Base-by-base conservation (phyloP, 805 yeast species). In the Hermanozyma aechmeae region DNA sequence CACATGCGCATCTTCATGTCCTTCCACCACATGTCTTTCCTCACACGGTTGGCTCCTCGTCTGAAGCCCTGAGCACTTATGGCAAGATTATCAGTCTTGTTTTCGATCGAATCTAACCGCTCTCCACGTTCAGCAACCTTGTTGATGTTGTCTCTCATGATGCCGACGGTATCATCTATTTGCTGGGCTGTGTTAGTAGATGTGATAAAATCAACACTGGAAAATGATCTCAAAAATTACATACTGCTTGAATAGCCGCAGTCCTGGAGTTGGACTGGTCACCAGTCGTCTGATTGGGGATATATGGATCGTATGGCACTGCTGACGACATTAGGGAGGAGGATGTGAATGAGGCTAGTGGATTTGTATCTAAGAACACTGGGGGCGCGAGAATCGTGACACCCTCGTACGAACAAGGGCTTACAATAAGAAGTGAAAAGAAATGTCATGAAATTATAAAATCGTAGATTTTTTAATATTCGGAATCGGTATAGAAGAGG, bases 11-110 rank as follows among this genome's bases (percentile, higher is more conserved):
- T 81, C 66, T 92, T 92, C 74, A 92, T 71, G 56, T 89, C 95
- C 59, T 92, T 89, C 82, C 94, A 83, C 97, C 97, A 89, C 96
- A 89, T 89, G 52, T 87, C 94, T 58, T 87, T 89, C 61, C 98
- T 82, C 27, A 89, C 96, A 46, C 94, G 78, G 62, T 89, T 89
- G 35, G 98, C 97, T 23, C 96, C 94, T 53, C 95, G 74, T 54
- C 93, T 84, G 66, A 92, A 89, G 21, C 95, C 92, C 45, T 84
- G 89, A 7, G 98, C 97, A 26, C 84, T 74, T 26, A 79, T 84
- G 25, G 95, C 95, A 45, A 89, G 71, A 54, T 82, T 85, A 48
- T 86, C 95, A 7, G 97, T 92, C 53, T 86, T 83, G 53, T 83
- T 92, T 50, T 87, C 95, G 43, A 89, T 78, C 26, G 86, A 77